Conservation (phyloP, 371 early-diverging fungal species). For the Basidiobolus meristosporus region DNA sequence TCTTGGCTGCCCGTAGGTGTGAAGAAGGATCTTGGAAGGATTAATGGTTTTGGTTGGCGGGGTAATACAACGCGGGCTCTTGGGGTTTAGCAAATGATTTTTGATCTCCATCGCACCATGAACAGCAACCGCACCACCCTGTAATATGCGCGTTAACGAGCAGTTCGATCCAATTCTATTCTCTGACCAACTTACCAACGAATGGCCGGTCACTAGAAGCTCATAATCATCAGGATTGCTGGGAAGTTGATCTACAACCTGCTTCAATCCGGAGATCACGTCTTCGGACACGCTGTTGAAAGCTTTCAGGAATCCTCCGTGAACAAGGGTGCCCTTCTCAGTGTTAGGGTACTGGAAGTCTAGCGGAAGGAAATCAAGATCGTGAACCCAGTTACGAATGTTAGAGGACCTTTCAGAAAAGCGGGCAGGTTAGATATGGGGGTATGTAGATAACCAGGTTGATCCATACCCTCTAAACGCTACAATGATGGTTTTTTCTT, state of each 20-base stretch:
- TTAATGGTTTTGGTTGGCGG: not conserved
- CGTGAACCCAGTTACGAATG: no score
- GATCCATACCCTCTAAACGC: no score
- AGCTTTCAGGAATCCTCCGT: not conserved
- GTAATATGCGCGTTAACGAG: not conserved
- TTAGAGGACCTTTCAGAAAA: no score
- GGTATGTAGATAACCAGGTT: no score
- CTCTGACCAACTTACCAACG: no score
- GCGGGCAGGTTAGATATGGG: no score
- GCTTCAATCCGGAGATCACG: not conserved
- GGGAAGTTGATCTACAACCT: not conserved
- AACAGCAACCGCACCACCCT: conserved; percentile 1
- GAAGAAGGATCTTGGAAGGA: not conserved
- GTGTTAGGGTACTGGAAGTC: not conserved
- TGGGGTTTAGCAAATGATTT: no score
- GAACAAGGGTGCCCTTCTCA: not conserved
- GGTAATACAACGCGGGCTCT: no score
- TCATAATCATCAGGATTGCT: not conserved
- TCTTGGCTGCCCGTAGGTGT: conserved; percentile 1
- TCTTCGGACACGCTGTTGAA: not conserved
- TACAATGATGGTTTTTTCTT: not conserved
- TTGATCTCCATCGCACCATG: not conserved
- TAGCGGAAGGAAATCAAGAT: no score
- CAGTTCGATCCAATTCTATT: no score
- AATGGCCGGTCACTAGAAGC: no score